Conservation (phyloP, 768 basidiomycete genomes). For the Lanmaoa rubissima region DNA sequence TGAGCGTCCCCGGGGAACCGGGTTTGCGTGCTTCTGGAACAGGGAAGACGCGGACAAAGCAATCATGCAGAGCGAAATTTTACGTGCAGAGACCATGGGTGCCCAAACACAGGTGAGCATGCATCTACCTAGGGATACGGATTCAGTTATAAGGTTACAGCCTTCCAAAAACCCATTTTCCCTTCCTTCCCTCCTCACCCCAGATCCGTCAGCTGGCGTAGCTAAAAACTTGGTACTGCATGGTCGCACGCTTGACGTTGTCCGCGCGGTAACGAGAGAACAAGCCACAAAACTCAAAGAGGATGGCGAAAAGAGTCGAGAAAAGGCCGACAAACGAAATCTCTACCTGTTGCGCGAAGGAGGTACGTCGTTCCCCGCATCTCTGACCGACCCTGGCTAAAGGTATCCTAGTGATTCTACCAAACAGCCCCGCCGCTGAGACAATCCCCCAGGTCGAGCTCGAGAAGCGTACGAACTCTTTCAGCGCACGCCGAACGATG, state of each 20-base stretch:
- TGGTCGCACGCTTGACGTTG: slow-evolving; percentile 89
- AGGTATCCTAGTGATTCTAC: slow-evolving; percentile 72
- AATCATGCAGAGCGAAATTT: slow-evolving; percentile 73
- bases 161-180: slow-evolving; percentile 82
- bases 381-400: not conserved
- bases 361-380: slow-evolving; percentile 45
- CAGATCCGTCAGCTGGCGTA: slow-evolving; percentile 85
- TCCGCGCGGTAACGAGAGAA: slow-evolving; percentile 87
- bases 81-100: slow-evolving; percentile 63
- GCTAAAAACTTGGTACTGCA: slow-evolving; percentile 85
- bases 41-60: slow-evolving; percentile 84
- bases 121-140: slow-evolving; percentile 12
- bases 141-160: slow-evolving; percentile 28
- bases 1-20: slow-evolving; percentile 89
- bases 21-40: slow-evolving; percentile 98
- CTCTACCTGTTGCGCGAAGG: slow-evolving; percentile 96
- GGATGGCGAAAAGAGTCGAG: slow-evolving; percentile 76
- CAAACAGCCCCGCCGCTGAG: slow-evolving; percentile 78
- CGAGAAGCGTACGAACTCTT: slow-evolving; percentile 81
- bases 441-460: slow-evolving; percentile 71
- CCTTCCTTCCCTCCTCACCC: slow-evolving; percentile 85
- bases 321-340: slow-evolving; percentile 93
- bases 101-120: slow-evolving; percentile 30
- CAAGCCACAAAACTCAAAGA: slow-evolving; percentile 87
- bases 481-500: slow-evolving; percentile 78